These are phyloP conservation scores for Pythium phragmiticola DNA, from an alignment of 352 stramenopile species.

Conservation along the genomic window DNA sequence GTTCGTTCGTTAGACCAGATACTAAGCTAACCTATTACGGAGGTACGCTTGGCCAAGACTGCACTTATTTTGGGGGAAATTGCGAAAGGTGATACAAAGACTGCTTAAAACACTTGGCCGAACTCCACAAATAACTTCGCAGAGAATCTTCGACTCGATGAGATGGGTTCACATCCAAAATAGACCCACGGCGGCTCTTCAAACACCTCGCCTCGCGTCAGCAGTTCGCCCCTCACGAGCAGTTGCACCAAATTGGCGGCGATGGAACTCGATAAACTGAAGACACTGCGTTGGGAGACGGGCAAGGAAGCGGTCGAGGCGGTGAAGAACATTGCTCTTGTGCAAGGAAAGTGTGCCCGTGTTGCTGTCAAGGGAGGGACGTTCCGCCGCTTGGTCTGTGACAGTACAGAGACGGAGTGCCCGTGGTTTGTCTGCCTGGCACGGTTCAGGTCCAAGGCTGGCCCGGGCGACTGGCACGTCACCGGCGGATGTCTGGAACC, in stretches of 20 bases:
- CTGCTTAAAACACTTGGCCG: not conserved
- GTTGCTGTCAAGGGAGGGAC: not conserved
- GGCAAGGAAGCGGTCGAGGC: slow-evolving; percentile 8
- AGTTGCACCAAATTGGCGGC: not conserved
- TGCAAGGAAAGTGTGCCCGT: slow-evolving; percentile 4
- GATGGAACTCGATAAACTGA: not conserved
- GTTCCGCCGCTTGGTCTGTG: not conserved
- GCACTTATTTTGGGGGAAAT: not conserved
- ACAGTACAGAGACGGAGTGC: not conserved
- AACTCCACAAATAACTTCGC: slow-evolving; percentile 4
- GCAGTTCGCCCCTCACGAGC: not conserved
- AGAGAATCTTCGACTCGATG: not conserved
- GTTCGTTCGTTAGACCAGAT: not conserved
- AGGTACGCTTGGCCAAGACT: not conserved
- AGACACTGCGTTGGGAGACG: not conserved
- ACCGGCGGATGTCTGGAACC: too few species aligned
- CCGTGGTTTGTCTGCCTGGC: slow-evolving; percentile 2
- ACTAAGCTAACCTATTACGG: not conserved
- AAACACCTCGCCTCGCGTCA: not conserved
- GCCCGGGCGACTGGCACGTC: too few species aligned
- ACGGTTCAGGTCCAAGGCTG: too few species aligned
- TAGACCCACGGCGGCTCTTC: not conserved
- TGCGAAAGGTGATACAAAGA: slow-evolving; percentile 5
- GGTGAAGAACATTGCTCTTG: slow-evolving; percentile 1
- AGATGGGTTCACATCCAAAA: not conserved